Base-by-base conservation (phyloP, 1,284 basidiomycete species). In the Cryptococcus amylolentus region DNA sequence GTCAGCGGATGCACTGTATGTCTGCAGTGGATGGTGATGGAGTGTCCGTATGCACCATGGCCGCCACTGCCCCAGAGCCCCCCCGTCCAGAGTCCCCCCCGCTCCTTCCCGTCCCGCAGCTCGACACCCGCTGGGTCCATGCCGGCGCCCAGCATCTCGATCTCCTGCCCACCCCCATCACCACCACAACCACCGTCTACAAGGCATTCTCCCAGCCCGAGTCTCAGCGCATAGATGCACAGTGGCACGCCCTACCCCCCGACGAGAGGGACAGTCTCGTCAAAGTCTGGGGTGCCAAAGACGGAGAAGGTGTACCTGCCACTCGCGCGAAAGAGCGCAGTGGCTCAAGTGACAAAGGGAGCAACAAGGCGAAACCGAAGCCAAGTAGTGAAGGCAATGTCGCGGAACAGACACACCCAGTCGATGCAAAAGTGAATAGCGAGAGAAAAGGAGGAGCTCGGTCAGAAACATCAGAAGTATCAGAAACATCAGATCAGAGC, bases 361-460 rank as follows among this genome's bases (percentile, higher is more conserved):
- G 59, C 54, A 46, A 51, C 4, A 81, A 83, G 60, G 86, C 88
- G 72, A 84, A 83, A 65, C 82, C 84, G 71, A 77, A 82, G 16
- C 51, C 9, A 16, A 51, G 55, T 35, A 51, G 54, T 44, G 39
- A 35, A 14, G 51, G 57, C 37, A 23, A 54, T 18, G 43, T 52
- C 5, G 54, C 51, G 18, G 39, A 40, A 12, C 52, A 52, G 18
- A 52, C 51, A 26, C 60, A 58, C 41, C 54, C 51, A 7, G 14
- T 53, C 7, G 54, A 58, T 42, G 54, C 64, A 20, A 59, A 58
- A 49, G 52, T 41, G 13, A 57, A 66, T 42, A 53, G 55, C 28
- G 54, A 57, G 47, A 38, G 64, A 28, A 20, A n/a, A 44, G 49
- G 51, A 57, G 58, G 26, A 35, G 61, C 41, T 12, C 28, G 9